Base-by-base conservation (phyloP, 2,329 filamentous ascomycete species). In the Alternaria gaisen region DNA sequence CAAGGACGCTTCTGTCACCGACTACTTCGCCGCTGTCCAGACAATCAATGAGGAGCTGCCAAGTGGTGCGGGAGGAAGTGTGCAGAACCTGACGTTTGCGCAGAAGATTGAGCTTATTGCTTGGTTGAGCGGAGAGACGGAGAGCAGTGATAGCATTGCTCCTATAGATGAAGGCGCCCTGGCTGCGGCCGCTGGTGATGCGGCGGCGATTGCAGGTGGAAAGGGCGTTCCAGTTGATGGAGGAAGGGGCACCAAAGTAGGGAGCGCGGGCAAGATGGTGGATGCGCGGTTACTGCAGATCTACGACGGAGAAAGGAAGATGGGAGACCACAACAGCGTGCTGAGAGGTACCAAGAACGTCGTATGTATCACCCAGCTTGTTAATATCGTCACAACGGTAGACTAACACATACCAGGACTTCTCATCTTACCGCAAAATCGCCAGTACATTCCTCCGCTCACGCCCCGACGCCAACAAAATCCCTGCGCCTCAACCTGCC, bases 71-170 rank as follows among this genome's bases (percentile, higher is more conserved):
- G 83, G 83, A 20, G 89, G 89, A 57, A 88, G 88, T 68, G 92
- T 97, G 24, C 90, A 94, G 80, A 97, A 95, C 77, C 83, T 98
- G 66, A 90, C 92, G 38, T 99, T 97, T 80, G 91, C 96, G 59
- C 94, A 97, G 83, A 89, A 92, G 55, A 82, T 97, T 55, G 94
- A 98, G 78, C 83, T 99, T 64, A 93, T 97, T 70, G 94, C 93
- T 18, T 99, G 93, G 92, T 83, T 99, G 55, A 92, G 94, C 74
- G 94, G 94, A 40, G 92, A 93, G 50, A 91, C 91, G 52, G 80
- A 82, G 40, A 79, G 96, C 74, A 94, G 91, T 79, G 94, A 98
- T 78, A 95, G 94, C 77, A 97, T 99, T 81, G 93, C 91, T 79
- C 90, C 92, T 9, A 79, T 96, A 52, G 90, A 90, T 26, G 89